Evolutionary conservation across 495 filamentous ascomycete species (phyloP).

Genomic region (Cercophora newfieldiana): DNA sequence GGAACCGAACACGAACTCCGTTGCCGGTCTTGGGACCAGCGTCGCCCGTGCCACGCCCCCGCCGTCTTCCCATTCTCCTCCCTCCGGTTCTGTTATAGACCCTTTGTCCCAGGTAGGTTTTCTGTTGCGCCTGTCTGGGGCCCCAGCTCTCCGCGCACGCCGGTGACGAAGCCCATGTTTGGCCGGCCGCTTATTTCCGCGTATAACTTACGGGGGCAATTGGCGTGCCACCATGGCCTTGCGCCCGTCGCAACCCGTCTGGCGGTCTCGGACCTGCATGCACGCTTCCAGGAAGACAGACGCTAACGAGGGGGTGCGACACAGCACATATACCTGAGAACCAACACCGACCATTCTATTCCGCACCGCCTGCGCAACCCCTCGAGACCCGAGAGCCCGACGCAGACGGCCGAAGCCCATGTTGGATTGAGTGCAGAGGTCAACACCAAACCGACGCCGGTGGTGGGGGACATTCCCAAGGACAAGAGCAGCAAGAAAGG

Average conservation of each 20-base stretch:
- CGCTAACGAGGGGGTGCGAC: slow-evolving; percentile 3
- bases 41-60: slow-evolving; percentile 12
- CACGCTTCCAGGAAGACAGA: not conserved
- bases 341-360: slow-evolving; percentile 71
- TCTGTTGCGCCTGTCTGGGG: not conserved
- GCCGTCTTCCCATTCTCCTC: slow-evolving; percentile 13
- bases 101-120: slow-evolving; percentile 49
- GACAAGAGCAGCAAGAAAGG: slow-evolving; percentile 53
- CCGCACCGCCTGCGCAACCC: slow-evolving; percentile 64
- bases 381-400: slow-evolving; percentile 53
- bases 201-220: not conserved
- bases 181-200: not conserved
- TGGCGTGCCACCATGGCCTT: not conserved
- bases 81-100: slow-evolving; percentile 37
- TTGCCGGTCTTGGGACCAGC: not conserved
- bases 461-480: slow-evolving; percentile 10
- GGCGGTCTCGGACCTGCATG: not conserved
- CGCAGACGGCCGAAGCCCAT: slow-evolving; percentile 41
- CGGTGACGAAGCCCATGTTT: not conserved
- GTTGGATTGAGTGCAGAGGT: slow-evolving; percentile 43
- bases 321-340: slow-evolving; percentile 76
- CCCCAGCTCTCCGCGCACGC: not conserved
- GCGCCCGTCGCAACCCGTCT: not conserved
- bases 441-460: slow-evolving; percentile 19
- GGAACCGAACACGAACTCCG: slow-evolving; percentile 13